Evolutionary conservation across 768 basidiomycete species (phyloP).

Genomic region (Leucocoprinus sp.): DNA sequence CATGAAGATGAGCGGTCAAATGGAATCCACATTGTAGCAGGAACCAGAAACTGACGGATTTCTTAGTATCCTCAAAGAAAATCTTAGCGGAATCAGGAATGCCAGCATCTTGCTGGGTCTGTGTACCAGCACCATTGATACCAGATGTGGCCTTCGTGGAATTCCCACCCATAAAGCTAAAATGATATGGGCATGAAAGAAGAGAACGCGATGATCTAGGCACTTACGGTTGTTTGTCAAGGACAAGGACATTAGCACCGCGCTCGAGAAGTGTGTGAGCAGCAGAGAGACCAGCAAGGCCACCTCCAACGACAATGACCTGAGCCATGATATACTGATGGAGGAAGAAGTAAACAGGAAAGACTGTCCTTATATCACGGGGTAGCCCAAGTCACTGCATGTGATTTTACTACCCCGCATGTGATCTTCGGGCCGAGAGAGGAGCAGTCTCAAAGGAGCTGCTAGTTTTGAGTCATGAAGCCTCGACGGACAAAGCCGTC

Average conservation of each 20-base stretch:
- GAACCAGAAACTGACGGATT: conserved; percentile 48
- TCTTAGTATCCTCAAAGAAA: conserved; percentile 97
- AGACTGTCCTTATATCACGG: too few relatives aligned
- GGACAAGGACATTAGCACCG: conserved; percentile 88
- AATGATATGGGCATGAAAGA: conserved; percentile 4
- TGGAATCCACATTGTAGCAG: conserved; percentile 1
- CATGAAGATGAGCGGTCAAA: conserved; percentile 4
- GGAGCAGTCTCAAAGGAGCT: too few relatives aligned
- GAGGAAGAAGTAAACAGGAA: too few relatives aligned
- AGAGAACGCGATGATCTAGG: conserved; percentile 5
- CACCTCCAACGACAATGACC: conserved; percentile 93
- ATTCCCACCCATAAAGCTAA: conserved; percentile 93
- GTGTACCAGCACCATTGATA: conserved; percentile 94
- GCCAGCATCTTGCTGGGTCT: conserved; percentile 67
- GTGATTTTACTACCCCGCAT: too few relatives aligned
- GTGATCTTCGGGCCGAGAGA: too few relatives aligned
- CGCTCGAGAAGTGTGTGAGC: conserved; percentile 96
- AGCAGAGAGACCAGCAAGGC: conserved; percentile 90
- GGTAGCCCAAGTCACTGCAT: too few relatives aligned
- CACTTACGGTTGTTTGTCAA: conserved; percentile 87
- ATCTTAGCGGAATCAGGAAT: conserved; percentile 86
- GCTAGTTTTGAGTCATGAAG: too few relatives aligned
- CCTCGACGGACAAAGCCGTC: too few relatives aligned
- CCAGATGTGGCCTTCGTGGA: conserved; percentile 96
- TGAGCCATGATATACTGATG: too few relatives aligned